A percentile compares a stretch with the other conserved stretches of the same genome.
Conservation (phyloP, 1,284 basidiomycete genomes). For the Ganoderma lingzhi region DNA sequence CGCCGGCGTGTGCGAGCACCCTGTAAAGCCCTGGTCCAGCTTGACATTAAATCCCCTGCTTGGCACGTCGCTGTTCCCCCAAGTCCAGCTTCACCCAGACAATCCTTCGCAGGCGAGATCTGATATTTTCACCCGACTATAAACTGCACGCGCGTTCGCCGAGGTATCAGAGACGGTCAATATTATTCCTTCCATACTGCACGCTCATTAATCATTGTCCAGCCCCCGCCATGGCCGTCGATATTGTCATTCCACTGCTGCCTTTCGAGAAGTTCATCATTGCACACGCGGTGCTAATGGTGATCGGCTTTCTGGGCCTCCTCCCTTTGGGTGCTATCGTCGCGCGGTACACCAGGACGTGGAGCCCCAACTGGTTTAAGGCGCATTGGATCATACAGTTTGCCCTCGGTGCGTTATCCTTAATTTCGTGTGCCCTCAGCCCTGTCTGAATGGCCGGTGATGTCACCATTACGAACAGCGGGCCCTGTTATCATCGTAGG, state of each 20-base stretch:
- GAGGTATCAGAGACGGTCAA: background rate
- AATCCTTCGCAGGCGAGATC: background rate
- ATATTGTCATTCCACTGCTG: conserved; percentile 32
- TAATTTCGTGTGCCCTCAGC: background rate
- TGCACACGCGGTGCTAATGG: conserved; percentile 46
- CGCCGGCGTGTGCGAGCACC: conserved; percentile 8
- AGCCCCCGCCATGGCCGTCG: conserved; percentile 6
- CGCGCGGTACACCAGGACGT: conserved; percentile 43
- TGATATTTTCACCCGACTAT: conserved; percentile 3
- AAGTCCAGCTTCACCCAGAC: background rate
- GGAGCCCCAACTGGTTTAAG: conserved; percentile 40
- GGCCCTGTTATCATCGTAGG: conserved; percentile 61
- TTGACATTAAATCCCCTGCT: conserved; percentile 9
- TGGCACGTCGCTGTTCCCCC: background rate
- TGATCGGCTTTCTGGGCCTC: conserved; percentile 42
- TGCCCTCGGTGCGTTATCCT: conserved; percentile 33
- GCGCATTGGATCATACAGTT: conserved; percentile 41
- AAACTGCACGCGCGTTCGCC: conserved; percentile 7
- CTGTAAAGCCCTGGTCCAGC: conserved; percentile 14
- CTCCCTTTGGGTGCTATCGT: conserved; percentile 43
- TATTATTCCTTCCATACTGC: background rate
- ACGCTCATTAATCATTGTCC: conserved; percentile 4
- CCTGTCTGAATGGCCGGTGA: conserved; percentile 1
- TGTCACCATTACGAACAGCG: conserved; percentile 23
- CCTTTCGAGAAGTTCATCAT: conserved; percentile 45